Base-by-base conservation (phyloP, 371 early-diverging fungal species). In the Phascolomyces articulosus region DNA sequence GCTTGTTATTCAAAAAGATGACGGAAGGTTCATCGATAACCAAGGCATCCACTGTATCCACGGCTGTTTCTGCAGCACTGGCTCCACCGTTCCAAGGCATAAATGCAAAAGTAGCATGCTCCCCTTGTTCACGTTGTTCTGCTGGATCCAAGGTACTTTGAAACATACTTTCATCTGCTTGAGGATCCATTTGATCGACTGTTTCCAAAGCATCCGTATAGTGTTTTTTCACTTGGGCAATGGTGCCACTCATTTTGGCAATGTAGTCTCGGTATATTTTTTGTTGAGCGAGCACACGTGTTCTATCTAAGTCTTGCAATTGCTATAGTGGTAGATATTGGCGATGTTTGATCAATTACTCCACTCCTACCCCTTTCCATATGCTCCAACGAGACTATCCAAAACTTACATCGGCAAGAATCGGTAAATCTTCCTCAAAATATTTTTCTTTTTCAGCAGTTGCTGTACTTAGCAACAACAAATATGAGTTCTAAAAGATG, bases 1-100 rank as follows among this genome's bases (percentile, higher is more conserved):
- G 68, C 31, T 84, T 85, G 68, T 91, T 91, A 55, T 77, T 86
- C 64, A 91, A 69, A 51, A 84, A 89, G 8, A 88, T 84, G 2
- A 72, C 70, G 2, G 85, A 77, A 21, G 82, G 63, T 10, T 88
- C 88, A 62, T 86, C 89, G 18, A 74, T 62, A 0, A 83, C 82
- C 7, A 57, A 49, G 9, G n/a, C 16, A 53, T 60, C 64, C 64
- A 77, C 81, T 41, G 75, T 66, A 51, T 82, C 82, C 56, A 79
- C 75, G 16, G 74, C 71, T n/a, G 69, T 74, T 16, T 69, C 73
- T 10, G 71, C 75, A 21, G 77, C 74, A 73, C 73, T 65, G 7
- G 67, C 66, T 4, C 77, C 62, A 23, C 62, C 62, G 31, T 49
- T 61, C 62, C 62, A 61, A 6, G 62, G 62, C 49, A 61, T 31